phyloP scores from a whole-genome alignment of 2,329 filamentous ascomycete species.

The Botrytis medusae region DNA sequence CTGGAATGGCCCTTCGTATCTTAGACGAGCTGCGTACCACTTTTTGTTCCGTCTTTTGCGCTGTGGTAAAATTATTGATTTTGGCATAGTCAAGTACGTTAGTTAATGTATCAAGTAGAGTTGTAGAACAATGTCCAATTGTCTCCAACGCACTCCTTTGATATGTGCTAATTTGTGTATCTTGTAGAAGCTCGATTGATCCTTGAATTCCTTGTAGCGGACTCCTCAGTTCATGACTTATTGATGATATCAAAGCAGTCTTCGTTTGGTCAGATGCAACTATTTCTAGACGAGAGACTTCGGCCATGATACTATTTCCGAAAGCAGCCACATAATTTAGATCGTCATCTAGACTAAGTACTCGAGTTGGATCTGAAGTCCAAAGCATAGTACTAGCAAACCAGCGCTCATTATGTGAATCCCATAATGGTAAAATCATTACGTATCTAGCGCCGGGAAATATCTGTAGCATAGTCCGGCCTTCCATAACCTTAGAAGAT shows the following conservation, averaged over 20 bases:
- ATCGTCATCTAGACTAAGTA: slow-evolving; percentile 40
- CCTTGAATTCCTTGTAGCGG: slow-evolving; percentile 57
- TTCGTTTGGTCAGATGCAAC: slow-evolving; percentile 51
- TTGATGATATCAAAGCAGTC: slow-evolving; percentile 56
- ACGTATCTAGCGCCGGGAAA: slow-evolving; percentile 48
- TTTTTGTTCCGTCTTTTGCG: slow-evolving; percentile 3
- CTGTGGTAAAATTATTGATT: slow-evolving; percentile 33
- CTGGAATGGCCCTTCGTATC: not conserved
- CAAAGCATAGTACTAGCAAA: slow-evolving; percentile 50
- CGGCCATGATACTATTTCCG: slow-evolving; percentile 52
- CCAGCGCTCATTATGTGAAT: slow-evolving; percentile 45
- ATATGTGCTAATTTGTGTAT: slow-evolving; percentile 41
- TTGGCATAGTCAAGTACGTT: slow-evolving; percentile 43
- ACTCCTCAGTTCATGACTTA: slow-evolving; percentile 57
- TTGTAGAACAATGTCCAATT: slow-evolving; percentile 40
- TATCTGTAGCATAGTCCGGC: slow-evolving; percentile 3
- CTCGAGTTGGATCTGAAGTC: slow-evolving; percentile 44
- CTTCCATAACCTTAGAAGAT: slow-evolving; percentile 9
- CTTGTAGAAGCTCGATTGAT: slow-evolving; percentile 49
- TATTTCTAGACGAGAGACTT: slow-evolving; percentile 52
- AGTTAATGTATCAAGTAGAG: slow-evolving; percentile 42
- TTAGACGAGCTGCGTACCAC: not conserved
- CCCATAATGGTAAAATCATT: slow-evolving; percentile 50
- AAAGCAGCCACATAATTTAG: slow-evolving; percentile 44
- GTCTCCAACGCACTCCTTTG: slow-evolving; percentile 40